A percentile compares a stretch with the other conserved stretches of the same genome.
These are phyloP conservation scores for Elymus sibiricus DNA, from an alignment of 176 grass and related monocot species.

Conservation along the genomic window DNA sequence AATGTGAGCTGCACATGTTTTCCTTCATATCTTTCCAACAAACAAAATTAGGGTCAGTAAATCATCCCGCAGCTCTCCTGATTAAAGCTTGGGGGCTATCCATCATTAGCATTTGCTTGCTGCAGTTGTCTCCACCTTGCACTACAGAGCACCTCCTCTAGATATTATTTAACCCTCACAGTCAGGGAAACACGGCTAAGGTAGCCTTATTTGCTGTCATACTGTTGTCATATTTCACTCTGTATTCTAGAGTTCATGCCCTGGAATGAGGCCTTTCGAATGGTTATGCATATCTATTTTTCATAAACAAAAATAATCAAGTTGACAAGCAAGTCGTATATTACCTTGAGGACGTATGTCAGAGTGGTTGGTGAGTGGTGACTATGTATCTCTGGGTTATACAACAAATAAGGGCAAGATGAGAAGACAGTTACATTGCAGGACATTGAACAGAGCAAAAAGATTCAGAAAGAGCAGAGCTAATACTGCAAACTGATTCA, in stretches of 20 bases:
- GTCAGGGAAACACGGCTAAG: slow-evolving; percentile 29
- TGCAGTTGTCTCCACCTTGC: slow-evolving; percentile 66
- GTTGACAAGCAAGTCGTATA: neutral
- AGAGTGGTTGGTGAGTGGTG: neutral
- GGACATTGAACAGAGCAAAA: no score
- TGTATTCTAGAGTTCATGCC: neutral
- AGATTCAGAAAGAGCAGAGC: no score
- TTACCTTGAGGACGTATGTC: neutral
- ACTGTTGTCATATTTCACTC: slow-evolving; percentile 8
- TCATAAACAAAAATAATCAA: neutral
- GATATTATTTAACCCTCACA: slow-evolving; percentile 30
- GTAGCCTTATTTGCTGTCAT: slow-evolving; percentile 1
- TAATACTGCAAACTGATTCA: no score
- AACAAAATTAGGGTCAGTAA: slow-evolving; percentile 47
- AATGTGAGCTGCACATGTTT: slow-evolving; percentile 27
- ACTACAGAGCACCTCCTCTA: slow-evolving; percentile 36
- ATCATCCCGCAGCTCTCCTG: slow-evolving; percentile 27
- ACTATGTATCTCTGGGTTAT: no score
- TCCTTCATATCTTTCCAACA: slow-evolving; percentile 29
- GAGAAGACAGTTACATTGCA: no score
- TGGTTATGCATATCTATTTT: slow-evolving; percentile 16
- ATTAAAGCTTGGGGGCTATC: slow-evolving; percentile 46
- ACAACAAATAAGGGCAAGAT: no score
- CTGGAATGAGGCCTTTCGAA: neutral
- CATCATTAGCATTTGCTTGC: slow-evolving; percentile 44